Conservation (phyloP, 208 protist species). For the Wallacemonas sp. region DNA sequence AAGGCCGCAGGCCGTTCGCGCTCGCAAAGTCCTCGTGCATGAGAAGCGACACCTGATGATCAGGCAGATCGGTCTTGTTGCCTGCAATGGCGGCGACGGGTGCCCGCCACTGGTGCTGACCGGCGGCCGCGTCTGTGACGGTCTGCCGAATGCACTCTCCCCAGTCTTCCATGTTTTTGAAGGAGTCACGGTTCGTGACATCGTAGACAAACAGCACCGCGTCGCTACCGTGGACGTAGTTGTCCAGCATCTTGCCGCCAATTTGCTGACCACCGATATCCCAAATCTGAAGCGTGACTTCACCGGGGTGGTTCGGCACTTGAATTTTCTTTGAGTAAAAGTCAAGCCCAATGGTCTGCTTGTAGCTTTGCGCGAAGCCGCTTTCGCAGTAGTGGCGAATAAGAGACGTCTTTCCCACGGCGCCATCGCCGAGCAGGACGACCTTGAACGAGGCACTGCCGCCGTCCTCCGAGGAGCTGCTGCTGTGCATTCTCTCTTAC, state of each 20-base stretch:
- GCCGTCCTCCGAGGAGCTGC: constrained; percentile 54
- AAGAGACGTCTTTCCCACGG: constrained; percentile 94
- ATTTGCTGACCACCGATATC: constrained; percentile 96
- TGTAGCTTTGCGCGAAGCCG: constrained; percentile 87
- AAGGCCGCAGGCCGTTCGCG: constrained; percentile 58
- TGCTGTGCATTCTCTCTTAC: constrained; percentile 64
- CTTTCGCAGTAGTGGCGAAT: constrained; percentile 88
- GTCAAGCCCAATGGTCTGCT: constrained; percentile 96
- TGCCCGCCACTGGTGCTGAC: neutral
- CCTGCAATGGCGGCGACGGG: constrained; percentile 88
- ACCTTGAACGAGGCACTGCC: constrained; percentile 66
- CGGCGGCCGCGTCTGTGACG: constrained; percentile 9
- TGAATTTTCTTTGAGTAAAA: constrained; percentile 94
- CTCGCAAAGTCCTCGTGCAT: constrained; percentile 74
- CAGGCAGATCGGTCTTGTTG: constrained; percentile 93
- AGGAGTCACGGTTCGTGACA: constrained; percentile 88
- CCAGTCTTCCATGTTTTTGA: constrained; percentile 95
- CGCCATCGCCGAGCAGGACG: constrained; percentile 77
- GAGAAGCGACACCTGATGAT: constrained; percentile 72
- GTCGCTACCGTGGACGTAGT: constrained; percentile 93
- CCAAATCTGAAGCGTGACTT: constrained; percentile 93
- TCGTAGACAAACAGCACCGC: constrained; percentile 95
- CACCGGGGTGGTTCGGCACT: constrained; percentile 47
- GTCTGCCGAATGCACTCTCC: constrained; percentile 49
- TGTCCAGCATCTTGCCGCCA: constrained; percentile 92